A percentile compares a stretch with the other conserved stretches of the same genome.
Conservation (phyloP, 2,329 filamentous ascomycete genomes). For the Hypoxylon sp. region DNA sequence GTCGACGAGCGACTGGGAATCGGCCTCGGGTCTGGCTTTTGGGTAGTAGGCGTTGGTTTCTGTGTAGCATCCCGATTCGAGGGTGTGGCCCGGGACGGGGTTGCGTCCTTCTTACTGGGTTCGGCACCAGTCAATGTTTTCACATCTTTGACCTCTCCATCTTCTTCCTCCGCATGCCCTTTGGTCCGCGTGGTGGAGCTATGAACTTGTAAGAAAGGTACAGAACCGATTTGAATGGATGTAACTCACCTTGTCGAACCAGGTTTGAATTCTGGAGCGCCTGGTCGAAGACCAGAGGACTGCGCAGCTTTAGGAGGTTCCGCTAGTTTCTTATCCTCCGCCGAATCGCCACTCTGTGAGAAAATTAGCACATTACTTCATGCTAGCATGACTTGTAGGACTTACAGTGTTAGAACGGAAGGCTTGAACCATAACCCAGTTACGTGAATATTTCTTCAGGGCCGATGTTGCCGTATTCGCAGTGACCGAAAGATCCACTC, state of each 20-base stretch:
- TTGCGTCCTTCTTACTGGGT: constrained; percentile 38
- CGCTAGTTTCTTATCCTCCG: constrained; percentile 54
- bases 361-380: constrained; percentile 51
- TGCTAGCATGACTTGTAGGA: constrained; percentile 14
- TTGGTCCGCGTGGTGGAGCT: constrained; percentile 49
- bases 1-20: constrained; percentile 44
- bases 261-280: constrained; percentile 74
- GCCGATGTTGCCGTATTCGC: constrained; percentile 78
- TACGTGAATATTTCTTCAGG: constrained; percentile 72
- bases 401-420: constrained; percentile 75
- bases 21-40: constrained; percentile 45
- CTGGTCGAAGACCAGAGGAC: constrained; percentile 64
- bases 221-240: neutral
- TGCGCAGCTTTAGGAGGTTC: constrained; percentile 49
- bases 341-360: constrained; percentile 56
- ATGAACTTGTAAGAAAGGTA: constrained; percentile 33
- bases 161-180: constrained; percentile 68
- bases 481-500: constrained; percentile 80
- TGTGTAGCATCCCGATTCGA: constrained; percentile 39
- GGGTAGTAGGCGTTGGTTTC: constrained; percentile 31
- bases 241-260: constrained; percentile 53
- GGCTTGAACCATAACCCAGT: constrained; percentile 80
- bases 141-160: constrained; percentile 77
- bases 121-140: constrained; percentile 49
- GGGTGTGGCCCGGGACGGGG: constrained; percentile 27